phyloP scores from a whole-genome alignment of 257 asterid species.

The Solanum commersonii region DNA sequence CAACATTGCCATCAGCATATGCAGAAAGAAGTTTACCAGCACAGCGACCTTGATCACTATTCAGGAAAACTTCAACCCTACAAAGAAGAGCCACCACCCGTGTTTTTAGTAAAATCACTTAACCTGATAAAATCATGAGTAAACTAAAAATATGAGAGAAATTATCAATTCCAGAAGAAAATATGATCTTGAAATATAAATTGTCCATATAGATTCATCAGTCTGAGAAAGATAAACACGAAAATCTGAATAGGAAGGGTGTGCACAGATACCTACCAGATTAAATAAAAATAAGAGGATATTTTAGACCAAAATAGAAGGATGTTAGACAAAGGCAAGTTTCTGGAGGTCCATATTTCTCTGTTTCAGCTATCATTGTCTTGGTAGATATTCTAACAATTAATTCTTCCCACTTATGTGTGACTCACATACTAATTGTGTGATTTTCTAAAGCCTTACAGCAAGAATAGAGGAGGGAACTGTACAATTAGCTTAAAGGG shows the following conservation, averaged over 20 bases:
- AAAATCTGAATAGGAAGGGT: neutral
- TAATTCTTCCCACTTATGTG: neutral
- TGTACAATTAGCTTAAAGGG: neutral
- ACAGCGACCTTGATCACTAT: conserved; percentile 87
- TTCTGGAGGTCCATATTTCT: neutral
- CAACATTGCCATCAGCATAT: conserved; percentile 75
- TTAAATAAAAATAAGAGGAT: neutral
- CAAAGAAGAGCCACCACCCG: conserved; percentile 5
- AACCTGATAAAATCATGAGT: neutral
- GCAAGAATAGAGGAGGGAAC: neutral
- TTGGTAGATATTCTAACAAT: neutral
- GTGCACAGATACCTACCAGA: neutral
- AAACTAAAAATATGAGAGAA: neutral
- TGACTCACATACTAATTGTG: neutral
- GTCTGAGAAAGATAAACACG: neutral
- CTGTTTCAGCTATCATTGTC: neutral
- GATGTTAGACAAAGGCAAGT: neutral
- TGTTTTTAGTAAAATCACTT: neutral
- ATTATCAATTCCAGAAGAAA: neutral
- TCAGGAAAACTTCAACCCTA: conserved; percentile 78
- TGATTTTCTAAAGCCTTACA: neutral
- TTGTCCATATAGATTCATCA: neutral
- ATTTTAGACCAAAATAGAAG: neutral
- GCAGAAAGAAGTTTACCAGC: conserved; percentile 80
- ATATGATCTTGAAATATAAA: neutral